phyloP scores from a whole-genome alignment of 768 basidiomycete species.

The Phanerochaete sordida region DNA sequence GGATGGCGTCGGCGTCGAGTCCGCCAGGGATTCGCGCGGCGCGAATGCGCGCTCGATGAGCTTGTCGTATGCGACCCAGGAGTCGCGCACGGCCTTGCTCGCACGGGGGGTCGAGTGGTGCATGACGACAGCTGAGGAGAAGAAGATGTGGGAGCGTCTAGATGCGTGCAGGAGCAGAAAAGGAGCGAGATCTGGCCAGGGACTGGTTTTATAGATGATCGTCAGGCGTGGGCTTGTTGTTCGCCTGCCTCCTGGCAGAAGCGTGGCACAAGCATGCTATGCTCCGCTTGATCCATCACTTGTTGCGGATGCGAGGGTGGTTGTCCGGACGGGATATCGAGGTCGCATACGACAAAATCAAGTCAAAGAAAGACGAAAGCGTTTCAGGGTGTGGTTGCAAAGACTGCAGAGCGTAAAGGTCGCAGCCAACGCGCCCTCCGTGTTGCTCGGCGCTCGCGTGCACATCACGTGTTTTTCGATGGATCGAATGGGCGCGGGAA shows the following conservation, averaged over 20 bases:
- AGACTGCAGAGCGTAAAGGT: too few relatives aligned
- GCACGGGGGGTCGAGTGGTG: not conserved
- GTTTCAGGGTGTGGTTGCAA: too few relatives aligned
- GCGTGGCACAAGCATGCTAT: not conserved
- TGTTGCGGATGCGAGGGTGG: not conserved
- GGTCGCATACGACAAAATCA: too few relatives aligned
- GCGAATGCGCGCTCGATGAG: constrained; percentile 22
- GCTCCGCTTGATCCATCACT: not conserved
- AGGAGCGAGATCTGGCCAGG: not conserved
- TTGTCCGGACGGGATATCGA: too few relatives aligned
- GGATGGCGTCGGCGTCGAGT: not conserved
- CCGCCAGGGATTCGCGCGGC: constrained; percentile 1
- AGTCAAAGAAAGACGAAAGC: too few relatives aligned
- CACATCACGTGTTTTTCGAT: too few relatives aligned
- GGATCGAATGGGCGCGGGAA: too few relatives aligned
- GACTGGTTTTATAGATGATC: not conserved
- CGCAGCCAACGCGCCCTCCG: too few relatives aligned
- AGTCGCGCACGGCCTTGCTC: not conserved
- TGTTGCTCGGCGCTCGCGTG: too few relatives aligned
- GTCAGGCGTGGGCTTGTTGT: not conserved
- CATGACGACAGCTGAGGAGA: not conserved
- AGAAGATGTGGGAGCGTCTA: not conserved
- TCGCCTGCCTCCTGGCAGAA: not conserved
- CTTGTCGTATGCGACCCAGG: constrained; percentile 11
- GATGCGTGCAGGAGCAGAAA: not conserved